Evolutionary conservation across 768 basidiomycete genomes (phyloP).

Genomic region (Megacollybia marginata): DNA sequence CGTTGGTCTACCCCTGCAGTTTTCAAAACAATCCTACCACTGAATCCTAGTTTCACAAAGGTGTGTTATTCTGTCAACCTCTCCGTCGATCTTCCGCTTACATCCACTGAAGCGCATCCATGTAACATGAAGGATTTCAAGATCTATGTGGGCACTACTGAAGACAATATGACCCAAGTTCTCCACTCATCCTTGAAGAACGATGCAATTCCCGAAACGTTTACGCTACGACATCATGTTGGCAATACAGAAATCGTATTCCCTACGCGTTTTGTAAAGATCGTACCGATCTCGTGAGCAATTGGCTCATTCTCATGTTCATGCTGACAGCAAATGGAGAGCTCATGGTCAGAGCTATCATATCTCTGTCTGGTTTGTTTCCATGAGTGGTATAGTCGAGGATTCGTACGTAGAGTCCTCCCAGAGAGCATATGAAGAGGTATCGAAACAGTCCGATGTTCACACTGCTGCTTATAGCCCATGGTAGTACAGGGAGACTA

Average conservation of each 20-base stretch:
- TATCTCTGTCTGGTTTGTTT: conserved; percentile 72
- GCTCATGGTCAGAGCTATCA: conserved; percentile 70
- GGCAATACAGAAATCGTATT: conserved; percentile 52
- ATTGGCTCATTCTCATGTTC: not conserved
- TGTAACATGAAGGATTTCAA: conserved; percentile 85
- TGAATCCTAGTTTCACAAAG: conserved; percentile 30
- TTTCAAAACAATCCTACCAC: conserved; percentile 6
- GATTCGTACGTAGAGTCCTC: conserved; percentile 49
- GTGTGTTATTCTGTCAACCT: conserved; percentile 19
- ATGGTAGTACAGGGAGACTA: conserved; percentile 56
- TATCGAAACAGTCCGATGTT: conserved; percentile 14
- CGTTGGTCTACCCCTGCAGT: not conserved
- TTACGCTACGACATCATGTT: conserved; percentile 41
- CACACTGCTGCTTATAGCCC: not conserved
- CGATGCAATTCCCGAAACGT: conserved; percentile 56
- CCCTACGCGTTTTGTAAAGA: conserved; percentile 65
- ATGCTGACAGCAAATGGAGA: conserved; percentile 25
- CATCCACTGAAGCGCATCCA: conserved; percentile 54
- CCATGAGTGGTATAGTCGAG: conserved; percentile 54
- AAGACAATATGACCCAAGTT: conserved; percentile 64
- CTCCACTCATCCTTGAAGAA: conserved; percentile 61
- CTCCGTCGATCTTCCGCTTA: not conserved
- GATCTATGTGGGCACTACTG: conserved; percentile 54
- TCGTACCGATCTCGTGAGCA: conserved; percentile 67
- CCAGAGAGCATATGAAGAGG: conserved; percentile 52